Conservation (phyloP, 2,329 filamentous ascomycete species). For the Leptographium radiaticola region DNA sequence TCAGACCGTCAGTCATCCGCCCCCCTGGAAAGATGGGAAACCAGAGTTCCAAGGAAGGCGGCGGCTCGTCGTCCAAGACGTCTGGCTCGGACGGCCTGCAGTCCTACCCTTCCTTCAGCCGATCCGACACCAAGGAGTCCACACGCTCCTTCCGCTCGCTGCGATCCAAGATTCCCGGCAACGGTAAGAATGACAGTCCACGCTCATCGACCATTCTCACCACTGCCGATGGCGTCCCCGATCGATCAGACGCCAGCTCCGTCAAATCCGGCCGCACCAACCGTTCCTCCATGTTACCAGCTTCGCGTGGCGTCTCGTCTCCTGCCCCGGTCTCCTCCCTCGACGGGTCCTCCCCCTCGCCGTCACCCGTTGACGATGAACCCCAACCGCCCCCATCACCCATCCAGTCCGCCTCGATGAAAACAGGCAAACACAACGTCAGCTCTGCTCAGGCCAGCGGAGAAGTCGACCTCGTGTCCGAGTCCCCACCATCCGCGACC, state of each 20-base stretch:
- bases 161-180: conserved; percentile 77
- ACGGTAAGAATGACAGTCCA: conserved; percentile 64
- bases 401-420: conserved; percentile 62
- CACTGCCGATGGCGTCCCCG: conserved; percentile 41
- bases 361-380: conserved; percentile 31
- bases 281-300: conserved; percentile 25
- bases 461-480: conserved; percentile 90
- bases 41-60: conserved; percentile 52
- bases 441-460: conserved; percentile 70
- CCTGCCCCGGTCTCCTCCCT: conserved; percentile 27
- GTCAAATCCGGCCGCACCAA: conserved; percentile 56
- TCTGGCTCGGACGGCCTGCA: conserved; percentile 50
- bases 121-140: conserved; percentile 87
- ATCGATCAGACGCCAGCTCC: conserved; percentile 65
- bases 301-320: conserved; percentile 26
- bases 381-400: conserved; percentile 66
- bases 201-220: conserved; percentile 58
- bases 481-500: conserved; percentile 63
- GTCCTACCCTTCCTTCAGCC: conserved; percentile 83
- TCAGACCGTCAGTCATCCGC: conserved; percentile 1
- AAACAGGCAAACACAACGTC: conserved; percentile 63
- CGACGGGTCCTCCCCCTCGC: conserved; percentile 27
- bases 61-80: conserved; percentile 35
- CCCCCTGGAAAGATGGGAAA: conserved; percentile 51
- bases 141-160: conserved; percentile 74